These are phyloP conservation scores for Aegilops bicornis DNA, from an alignment of 176 grass and related monocot species.

Conservation along the genomic window DNA sequence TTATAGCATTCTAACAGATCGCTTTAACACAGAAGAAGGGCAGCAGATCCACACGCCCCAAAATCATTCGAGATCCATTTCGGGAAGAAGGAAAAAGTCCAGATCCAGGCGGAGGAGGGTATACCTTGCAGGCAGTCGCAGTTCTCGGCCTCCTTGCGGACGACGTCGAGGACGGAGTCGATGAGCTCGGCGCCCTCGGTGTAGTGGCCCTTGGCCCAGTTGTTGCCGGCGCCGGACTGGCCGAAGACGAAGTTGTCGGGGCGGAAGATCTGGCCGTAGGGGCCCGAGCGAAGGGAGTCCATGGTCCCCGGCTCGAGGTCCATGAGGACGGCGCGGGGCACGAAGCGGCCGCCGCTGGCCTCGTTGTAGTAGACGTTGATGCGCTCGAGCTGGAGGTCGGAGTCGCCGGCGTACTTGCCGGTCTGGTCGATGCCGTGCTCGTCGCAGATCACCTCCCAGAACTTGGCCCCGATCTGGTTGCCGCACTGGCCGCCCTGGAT, in stretches of 20 bases:
- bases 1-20: neutral
- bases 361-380: slow-evolving; percentile 99
- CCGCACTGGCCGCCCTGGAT: slow-evolving; percentile 95
- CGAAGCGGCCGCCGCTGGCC: slow-evolving; percentile 57
- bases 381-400: slow-evolving; percentile 85
- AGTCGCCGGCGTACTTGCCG: slow-evolving; percentile 56
- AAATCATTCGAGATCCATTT: neutral
- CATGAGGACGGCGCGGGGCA: slow-evolving; percentile 92
- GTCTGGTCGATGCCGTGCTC: slow-evolving; percentile 95
- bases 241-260: slow-evolving; percentile 96
- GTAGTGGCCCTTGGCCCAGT: slow-evolving; percentile 96
- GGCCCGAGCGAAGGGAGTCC: slow-evolving; percentile 73
- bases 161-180: slow-evolving; percentile 86
- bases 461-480: slow-evolving; percentile 97
- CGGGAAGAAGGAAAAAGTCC: rapidly evolving
- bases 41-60: neutral
- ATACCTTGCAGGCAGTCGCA: slow-evolving; percentile 93
- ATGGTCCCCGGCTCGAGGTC: slow-evolving; percentile 95
- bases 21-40: neutral
- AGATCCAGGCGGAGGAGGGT: slow-evolving; percentile 14
- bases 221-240: slow-evolving; percentile 88
- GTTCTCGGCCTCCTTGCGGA: slow-evolving; percentile 96
- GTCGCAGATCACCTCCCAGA: slow-evolving; percentile 92
- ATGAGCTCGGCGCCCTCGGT: slow-evolving; percentile 97
- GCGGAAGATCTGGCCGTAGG: slow-evolving; percentile 85